Base-by-base conservation (phyloP, 1,139 yeast genomes). In the Eremothecium sinecaudum region DNA sequence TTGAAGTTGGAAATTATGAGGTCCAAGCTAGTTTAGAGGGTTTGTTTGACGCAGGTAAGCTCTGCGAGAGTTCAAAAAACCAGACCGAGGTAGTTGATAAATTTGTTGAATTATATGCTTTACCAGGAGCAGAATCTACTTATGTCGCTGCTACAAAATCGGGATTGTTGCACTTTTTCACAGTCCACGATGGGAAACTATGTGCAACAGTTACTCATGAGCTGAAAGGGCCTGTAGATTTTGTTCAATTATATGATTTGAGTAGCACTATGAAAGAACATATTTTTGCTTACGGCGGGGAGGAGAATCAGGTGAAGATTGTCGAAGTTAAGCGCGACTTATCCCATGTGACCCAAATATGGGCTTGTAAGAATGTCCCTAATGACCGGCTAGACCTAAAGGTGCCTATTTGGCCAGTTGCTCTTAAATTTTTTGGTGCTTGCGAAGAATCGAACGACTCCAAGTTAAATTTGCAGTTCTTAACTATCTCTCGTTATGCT, bases 271-370 rank as follows among this genome's bases (percentile, higher is more conserved):
- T 22, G 12, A 32, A 33, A 5, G 31, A 35, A 11, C 31, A 35
- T 14, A 53, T 73, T 2, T 71, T 75, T 56, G 87, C 83, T 0
- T 71, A 62, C 49, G 93, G 90, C 31, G 93, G 92, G 28, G 73
- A 79, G 51, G 86, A 80, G 45, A 73, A 74, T 42, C 79, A 79
- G 46, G 60, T 79, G 3, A 71, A 70, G 40, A 57, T 80, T 14
- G 56, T 75, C 2, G 57, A 64, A 33, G 41, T 78, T 12, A 64
- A 61, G 32, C 8, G 35, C 5, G 43, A 43, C 25, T 48, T 43
- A 8, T 21, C 43, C 4, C 28, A 38, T 5, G 46, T 48, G 34
- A 53, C 59, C 26, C 51, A 60, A 10, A 42, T 78, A 2, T 71
- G 75, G 62, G 63, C 66, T 56, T 77, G 71, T 2, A 77, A 76